A percentile compares a stretch with the other conserved stretches of the same genome.
Evolutionary conservation across 1,139 yeast genomes (phyloP).

Genomic region (Hemisphaericaspora xylanilytica): DNA sequence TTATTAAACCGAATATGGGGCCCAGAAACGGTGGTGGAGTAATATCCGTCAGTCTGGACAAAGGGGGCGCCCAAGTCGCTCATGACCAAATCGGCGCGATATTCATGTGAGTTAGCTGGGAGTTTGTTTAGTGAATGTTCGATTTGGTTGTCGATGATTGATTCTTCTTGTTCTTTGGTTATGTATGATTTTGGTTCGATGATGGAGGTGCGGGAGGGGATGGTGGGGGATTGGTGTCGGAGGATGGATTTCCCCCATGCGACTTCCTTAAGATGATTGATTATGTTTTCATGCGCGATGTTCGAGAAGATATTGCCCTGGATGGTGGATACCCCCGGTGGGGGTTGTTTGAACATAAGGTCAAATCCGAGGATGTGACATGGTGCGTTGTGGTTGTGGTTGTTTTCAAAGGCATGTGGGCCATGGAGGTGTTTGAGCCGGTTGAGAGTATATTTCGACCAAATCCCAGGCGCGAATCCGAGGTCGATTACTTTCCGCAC

Average conservation of each 20-base stretch:
- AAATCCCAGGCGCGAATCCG: slow-evolving; percentile 95
- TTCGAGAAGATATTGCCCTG: slow-evolving; percentile 84
- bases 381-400: slow-evolving; percentile 43
- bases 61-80: slow-evolving; percentile 88
- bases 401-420: too few species aligned
- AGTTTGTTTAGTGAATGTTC: too few species aligned
- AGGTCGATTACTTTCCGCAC: slow-evolving; percentile 37
- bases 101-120: slow-evolving; percentile 16
- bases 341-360: slow-evolving; percentile 73
- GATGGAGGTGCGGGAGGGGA: slow-evolving; percentile 2
- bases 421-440: slow-evolving; percentile 26
- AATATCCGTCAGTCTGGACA: slow-evolving; percentile 61
- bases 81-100: slow-evolving; percentile 55
- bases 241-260: slow-evolving; percentile 19
- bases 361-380: slow-evolving; percentile 86
- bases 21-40: slow-evolving; percentile 69
- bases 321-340: slow-evolving; percentile 70
- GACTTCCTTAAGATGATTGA: slow-evolving; percentile 51
- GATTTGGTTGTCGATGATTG: too few species aligned
- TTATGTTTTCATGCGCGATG: slow-evolving; percentile 59
- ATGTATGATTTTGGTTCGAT: slow-evolving; percentile 25
- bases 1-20: slow-evolving; percentile 51
- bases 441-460: slow-evolving; percentile 74
- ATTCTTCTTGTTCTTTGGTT: slow-evolving; percentile 28
- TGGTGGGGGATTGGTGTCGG: background rate